Evolutionary conservation across 1,284 basidiomycete species (phyloP).

Genomic region (Trichosporon coremiiforme): DNA sequence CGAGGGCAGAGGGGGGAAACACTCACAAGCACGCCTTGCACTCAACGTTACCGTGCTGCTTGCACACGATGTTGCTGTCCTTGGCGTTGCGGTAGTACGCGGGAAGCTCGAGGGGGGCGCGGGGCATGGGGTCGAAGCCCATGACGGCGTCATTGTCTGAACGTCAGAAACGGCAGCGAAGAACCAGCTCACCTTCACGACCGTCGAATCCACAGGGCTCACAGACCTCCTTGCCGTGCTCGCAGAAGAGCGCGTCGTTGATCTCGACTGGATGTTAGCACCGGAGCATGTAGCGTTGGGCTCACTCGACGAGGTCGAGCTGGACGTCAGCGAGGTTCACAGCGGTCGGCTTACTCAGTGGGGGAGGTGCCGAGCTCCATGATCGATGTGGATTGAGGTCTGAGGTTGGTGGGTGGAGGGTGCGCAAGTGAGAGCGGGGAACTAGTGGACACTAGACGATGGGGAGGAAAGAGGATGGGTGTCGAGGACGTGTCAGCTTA

Average conservation of each 20-base stretch:
- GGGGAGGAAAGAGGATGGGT: background rate
- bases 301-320: slow-evolving; percentile 35
- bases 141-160: slow-evolving; percentile 57
- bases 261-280: slow-evolving; percentile 50
- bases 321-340: slow-evolving; percentile 24
- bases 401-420: slow-evolving; percentile 8
- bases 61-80: slow-evolving; percentile 54
- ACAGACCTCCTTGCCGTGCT: slow-evolving; percentile 57
- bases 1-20: background rate
- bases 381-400: slow-evolving; percentile 7
- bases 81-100: slow-evolving; percentile 53
- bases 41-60: slow-evolving; percentile 52
- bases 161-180: slow-evolving; percentile 22
- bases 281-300: background rate
- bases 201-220: slow-evolving; percentile 38
- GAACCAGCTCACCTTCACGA: slow-evolving; percentile 32
- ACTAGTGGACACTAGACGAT: slow-evolving; percentile 15
- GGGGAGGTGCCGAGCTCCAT: slow-evolving; percentile 49
- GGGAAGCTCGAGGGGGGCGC: slow-evolving; percentile 52
- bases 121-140: slow-evolving; percentile 51
- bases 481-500: background rate
- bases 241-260: slow-evolving; percentile 58
- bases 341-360: slow-evolving; percentile 46
- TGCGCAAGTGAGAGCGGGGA: background rate
- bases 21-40: slow-evolving; percentile 57